Conservation (phyloP, 225 moss, liverwort and hornwort genomes). For the Bryum argenteum region DNA sequence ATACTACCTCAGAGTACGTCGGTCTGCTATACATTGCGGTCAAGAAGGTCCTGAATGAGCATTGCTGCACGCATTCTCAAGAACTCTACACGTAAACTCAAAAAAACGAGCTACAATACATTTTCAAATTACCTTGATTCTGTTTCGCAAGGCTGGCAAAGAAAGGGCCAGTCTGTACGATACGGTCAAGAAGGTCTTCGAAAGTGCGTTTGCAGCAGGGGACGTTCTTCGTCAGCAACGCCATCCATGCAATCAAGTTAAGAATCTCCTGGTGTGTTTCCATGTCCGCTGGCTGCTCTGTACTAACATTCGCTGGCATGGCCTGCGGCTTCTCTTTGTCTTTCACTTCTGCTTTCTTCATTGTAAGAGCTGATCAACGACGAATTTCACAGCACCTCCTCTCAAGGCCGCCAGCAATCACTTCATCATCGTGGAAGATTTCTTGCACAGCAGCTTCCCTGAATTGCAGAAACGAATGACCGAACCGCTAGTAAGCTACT, state of each 20-base stretch:
- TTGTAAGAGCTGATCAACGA: neutral
- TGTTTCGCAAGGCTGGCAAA: slow-evolving; percentile 41
- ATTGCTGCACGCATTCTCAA: neutral
- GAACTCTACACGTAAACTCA: slow-evolving; percentile 2
- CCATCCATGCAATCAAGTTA: slow-evolving; percentile 38
- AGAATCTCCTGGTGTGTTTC: slow-evolving; percentile 45
- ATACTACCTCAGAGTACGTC: too few species aligned
- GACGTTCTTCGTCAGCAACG: slow-evolving; percentile 31
- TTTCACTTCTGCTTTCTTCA: slow-evolving; percentile 21
- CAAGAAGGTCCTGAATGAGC: slow-evolving; percentile 33
- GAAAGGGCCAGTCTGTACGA: slow-evolving; percentile 48
- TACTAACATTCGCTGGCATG: neutral
- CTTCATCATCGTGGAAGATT: neutral
- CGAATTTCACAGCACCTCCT: neutral
- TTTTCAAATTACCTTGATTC: slow-evolving; percentile 24
- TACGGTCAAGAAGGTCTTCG: slow-evolving; percentile 43
- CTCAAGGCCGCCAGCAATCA: neutral
- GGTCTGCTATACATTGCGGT: neutral
- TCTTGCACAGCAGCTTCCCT: neutral
- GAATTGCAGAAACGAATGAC: neutral
- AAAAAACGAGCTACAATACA: neutral
- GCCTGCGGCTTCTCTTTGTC: neutral
- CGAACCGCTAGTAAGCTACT: slow-evolving; percentile 5
- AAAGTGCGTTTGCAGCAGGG: slow-evolving; percentile 46
- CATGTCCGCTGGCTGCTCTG: neutral